Evolutionary conservation across 2,329 filamentous ascomycete species (phyloP), one percentile per base, ranked within the genome.

Genomic region (Cladosporium oxysporum): DNA sequence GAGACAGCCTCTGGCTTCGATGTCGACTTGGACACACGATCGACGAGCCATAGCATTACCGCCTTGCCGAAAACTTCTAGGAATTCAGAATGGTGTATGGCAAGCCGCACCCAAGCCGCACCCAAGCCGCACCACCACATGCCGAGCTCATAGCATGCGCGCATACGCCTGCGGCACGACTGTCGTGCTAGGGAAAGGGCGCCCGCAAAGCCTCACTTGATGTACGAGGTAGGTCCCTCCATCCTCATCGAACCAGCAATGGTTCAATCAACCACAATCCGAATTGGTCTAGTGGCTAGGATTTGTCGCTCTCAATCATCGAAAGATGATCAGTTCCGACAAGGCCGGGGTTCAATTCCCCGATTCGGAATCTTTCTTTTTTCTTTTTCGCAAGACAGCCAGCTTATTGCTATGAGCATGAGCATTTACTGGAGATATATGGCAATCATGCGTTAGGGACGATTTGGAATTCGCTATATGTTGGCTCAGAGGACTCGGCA

Each of bases 201-300:
- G n/a, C 41, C n/a, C 11, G 8, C 41, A 0, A 1, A 3, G 21
- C n/a, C n/a, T 47, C 28, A 18, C 28, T 21, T 55, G 18, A 11
- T n/a, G 7, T 11, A 7, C 14, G 23, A 16, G n/a, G 0, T 4
- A 3, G n/a, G 52, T 33, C 3, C 28, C 5, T 2, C 18, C 18
- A 21, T 21, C 52, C 52, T 21, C 52, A 55, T 55, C 52, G 52
- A 55, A n/a, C 29, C 31, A 33, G 31, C 31, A 26, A 50, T 12
- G 47, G 31, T 58, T 58, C 33, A 37, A 31, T 53, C 21, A 18
- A 47, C 33, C 26, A 58, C 28, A n/a, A 55, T 58, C 55, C 55
- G 55, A 23, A 58, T 58, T 58, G 55, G 55, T 58, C 55, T 58
- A 58, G 55, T 58, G 55, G 55, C 55, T 58, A 58, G 55, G 55